Percentiles rank a stretch among this genome's conserved stretches.
Evolutionary conservation across 2,329 filamentous ascomycete species (phyloP).

Genomic region (Alternaria sp.): DNA sequence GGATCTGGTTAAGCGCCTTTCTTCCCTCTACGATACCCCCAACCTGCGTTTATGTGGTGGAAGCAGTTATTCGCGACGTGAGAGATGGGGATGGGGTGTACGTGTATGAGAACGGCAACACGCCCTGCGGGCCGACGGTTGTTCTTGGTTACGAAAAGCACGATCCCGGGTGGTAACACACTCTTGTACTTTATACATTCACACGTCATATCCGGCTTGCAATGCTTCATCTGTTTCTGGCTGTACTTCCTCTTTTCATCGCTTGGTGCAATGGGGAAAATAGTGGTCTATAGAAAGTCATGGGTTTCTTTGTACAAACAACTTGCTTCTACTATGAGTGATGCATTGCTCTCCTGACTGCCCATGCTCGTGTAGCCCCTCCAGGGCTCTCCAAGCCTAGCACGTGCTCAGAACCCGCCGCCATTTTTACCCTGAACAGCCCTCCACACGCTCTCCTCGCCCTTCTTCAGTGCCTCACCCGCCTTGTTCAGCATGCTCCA

Average conservation of each 20-base stretch:
- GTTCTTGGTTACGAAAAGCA: conserved; percentile 51
- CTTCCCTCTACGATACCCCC: conserved; percentile 44
- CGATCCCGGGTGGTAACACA: conserved; percentile 47
- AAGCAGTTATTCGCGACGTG: conserved; percentile 41
- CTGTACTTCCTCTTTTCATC: conserved; percentile 44
- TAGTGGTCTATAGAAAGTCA: conserved; percentile 47
- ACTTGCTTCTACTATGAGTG: conserved; percentile 1
- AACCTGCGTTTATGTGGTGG: conserved; percentile 44
- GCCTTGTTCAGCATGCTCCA: conserved; percentile 47
- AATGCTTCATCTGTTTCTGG: conserved; percentile 47
- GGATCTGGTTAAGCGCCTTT: conserved; percentile 53
- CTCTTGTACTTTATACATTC: conserved; percentile 52
- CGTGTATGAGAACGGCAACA: conserved; percentile 47
- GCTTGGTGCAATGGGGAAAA: conserved; percentile 47
- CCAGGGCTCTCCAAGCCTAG: not conserved
- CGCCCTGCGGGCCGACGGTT: conserved; percentile 51
- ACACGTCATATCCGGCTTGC: conserved; percentile 49
- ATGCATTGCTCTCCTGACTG: not conserved
- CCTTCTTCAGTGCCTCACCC: conserved; percentile 44
- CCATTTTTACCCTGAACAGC: conserved; percentile 38
- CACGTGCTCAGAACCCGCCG: not conserved
- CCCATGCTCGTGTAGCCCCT: not conserved
- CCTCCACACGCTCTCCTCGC: conserved; percentile 45
- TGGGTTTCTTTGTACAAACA: conserved; percentile 36
- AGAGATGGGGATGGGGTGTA: conserved; percentile 35